A percentile compares a stretch with the other conserved stretches of the same genome.
Conservation (phyloP, 495 filamentous ascomycete genomes). For the Corynascus novoguineensis region DNA sequence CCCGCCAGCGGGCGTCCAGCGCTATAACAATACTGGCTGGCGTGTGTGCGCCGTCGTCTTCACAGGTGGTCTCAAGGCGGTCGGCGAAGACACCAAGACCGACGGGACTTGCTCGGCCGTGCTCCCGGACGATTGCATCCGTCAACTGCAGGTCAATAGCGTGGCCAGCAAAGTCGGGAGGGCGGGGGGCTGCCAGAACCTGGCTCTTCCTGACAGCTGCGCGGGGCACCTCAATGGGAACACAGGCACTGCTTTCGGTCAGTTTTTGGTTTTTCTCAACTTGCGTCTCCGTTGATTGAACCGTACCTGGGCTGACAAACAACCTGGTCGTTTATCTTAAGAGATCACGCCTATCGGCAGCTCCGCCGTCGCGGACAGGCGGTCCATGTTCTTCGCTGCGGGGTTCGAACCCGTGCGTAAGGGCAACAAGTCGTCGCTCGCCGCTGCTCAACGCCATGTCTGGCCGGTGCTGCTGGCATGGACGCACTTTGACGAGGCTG, state of each 20-base stretch:
- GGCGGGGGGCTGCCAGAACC: constrained; percentile 9
- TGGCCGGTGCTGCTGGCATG: constrained; percentile 26
- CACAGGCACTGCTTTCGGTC: constrained; percentile 14
- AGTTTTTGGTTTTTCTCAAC: background rate
- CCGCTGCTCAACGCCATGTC: constrained; percentile 7
- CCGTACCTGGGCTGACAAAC: too few relatives aligned
- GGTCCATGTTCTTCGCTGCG: constrained; percentile 13
- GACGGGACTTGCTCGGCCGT: constrained; percentile 8
- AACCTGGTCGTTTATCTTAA: background rate
- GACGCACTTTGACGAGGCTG: constrained; percentile 18
- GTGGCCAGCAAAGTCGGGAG: constrained; percentile 1
- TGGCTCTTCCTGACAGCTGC: constrained; percentile 16
- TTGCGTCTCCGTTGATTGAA: background rate
- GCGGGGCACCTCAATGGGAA: background rate
- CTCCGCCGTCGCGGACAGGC: background rate
- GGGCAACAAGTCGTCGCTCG: constrained; percentile 11
- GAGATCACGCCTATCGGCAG: background rate
- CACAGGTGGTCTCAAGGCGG: constrained; percentile 4
- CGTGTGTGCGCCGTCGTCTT: constrained; percentile 22
- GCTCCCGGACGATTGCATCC: constrained; percentile 15
- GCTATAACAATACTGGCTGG: constrained; percentile 9
- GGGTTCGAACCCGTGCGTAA: constrained; percentile 1
- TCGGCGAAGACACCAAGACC: background rate
- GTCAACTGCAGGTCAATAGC: constrained; percentile 15
- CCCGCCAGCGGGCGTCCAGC: background rate